A percentile compares a stretch with the other conserved stretches of the same genome.
Evolutionary conservation across 2,329 filamentous ascomycete species (phyloP).

Genomic region (Nigrograna mackinnonii): DNA sequence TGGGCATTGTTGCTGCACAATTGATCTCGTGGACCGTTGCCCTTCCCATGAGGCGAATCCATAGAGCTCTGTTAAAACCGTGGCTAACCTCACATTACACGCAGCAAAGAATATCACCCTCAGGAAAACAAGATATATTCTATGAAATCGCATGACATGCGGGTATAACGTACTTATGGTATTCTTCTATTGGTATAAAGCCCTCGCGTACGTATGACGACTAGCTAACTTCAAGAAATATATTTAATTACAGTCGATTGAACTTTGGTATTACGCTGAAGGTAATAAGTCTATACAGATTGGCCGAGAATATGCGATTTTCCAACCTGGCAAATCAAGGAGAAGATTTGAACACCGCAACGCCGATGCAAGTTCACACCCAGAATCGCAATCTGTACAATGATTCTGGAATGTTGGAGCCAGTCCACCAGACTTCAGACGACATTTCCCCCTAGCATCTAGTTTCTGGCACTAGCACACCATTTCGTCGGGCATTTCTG

Average conservation of each 20-base stretch:
- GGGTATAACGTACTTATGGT: too few species aligned
- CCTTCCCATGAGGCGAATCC: too few species aligned
- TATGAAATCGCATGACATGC: too few species aligned
- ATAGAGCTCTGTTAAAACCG: too few species aligned
- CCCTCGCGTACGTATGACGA: too few species aligned
- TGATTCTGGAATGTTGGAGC: slow-evolving; percentile 9
- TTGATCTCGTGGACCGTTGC: too few species aligned
- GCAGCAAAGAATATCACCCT: too few species aligned
- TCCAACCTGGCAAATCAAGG: slow-evolving; percentile 7
- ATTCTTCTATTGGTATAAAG: too few species aligned
- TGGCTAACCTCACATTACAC: too few species aligned
- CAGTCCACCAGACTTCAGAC: background rate
- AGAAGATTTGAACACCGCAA: slow-evolving; percentile 14
- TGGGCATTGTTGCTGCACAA: too few species aligned
- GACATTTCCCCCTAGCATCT: slow-evolving; percentile 1
- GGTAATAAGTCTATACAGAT: slow-evolving; percentile 18
- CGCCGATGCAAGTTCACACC: slow-evolving; percentile 16
- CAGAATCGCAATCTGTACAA: slow-evolving; percentile 12
- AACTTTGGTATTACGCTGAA: slow-evolving; percentile 13
- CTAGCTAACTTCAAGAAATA: too few species aligned
- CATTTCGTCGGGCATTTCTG: slow-evolving; percentile 8
- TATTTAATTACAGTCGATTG: slow-evolving; percentile 4
- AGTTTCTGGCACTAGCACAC: slow-evolving; percentile 14
- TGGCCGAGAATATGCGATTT: slow-evolving; percentile 12
- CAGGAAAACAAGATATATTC: too few species aligned